These are phyloP conservation scores for Coleophoma crateriformis DNA, from an alignment of 2,329 filamentous ascomycete genomes.

Conservation along the genomic window DNA sequence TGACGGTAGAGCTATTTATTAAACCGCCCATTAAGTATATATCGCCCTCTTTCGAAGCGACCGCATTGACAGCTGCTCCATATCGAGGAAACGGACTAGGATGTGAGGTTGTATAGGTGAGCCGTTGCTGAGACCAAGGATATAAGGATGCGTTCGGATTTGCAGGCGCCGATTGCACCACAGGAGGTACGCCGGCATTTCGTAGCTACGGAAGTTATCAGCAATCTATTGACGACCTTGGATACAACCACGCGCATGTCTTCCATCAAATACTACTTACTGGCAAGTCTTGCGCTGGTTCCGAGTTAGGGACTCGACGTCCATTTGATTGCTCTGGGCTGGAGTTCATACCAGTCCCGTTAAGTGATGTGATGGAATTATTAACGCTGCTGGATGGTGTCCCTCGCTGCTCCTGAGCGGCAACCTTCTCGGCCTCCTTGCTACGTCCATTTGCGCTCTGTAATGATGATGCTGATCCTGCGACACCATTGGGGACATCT, in stretches of 20 bases:
- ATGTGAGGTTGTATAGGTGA: slow-evolving; percentile 79
- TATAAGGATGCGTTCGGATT: slow-evolving; percentile 78
- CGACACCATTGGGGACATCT: slow-evolving; percentile 18
- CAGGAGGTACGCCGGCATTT: slow-evolving; percentile 36
- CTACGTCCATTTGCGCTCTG: slow-evolving; percentile 38
- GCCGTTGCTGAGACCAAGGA: slow-evolving; percentile 86
- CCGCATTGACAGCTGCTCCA: slow-evolving; percentile 89
- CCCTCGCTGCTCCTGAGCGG: slow-evolving; percentile 53
- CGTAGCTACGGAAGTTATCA: slow-evolving; percentile 37
- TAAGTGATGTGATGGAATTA: slow-evolving; percentile 62
- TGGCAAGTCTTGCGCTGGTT: slow-evolving; percentile 29
- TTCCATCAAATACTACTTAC: slow-evolving; percentile 19
- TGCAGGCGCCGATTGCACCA: slow-evolving; percentile 26
- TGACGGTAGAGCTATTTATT: slow-evolving; percentile 91
- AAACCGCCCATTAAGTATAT: slow-evolving; percentile 97
- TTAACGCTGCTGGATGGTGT: slow-evolving; percentile 50
- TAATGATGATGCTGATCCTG: slow-evolving; percentile 37
- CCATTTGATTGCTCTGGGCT: slow-evolving; percentile 41
- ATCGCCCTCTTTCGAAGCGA: slow-evolving; percentile 92
- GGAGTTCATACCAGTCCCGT: slow-evolving; percentile 27
- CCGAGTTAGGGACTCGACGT: slow-evolving; percentile 45
- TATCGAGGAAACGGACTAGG: slow-evolving; percentile 92
- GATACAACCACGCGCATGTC: no score
- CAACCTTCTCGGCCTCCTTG: slow-evolving; percentile 45
- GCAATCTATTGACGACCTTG: neutral